These are phyloP conservation scores for Melocanna baccifera DNA, from an alignment of 176 grass and related monocot species.

Conservation along the genomic window DNA sequence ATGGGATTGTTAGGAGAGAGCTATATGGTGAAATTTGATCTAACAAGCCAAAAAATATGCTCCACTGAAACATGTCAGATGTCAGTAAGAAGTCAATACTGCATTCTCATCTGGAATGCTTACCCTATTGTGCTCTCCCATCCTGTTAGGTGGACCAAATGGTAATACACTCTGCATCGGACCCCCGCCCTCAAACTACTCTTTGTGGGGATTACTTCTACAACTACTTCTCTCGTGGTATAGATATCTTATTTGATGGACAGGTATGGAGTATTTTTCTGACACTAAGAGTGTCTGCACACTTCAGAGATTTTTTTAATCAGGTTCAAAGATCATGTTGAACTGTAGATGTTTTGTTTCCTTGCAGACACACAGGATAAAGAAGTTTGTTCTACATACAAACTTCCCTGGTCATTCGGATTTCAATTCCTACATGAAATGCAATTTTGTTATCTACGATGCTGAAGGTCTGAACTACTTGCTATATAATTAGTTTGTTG, in stretches of 20 bases:
- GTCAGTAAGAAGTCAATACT: neutral
- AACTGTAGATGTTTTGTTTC: conserved; percentile 5
- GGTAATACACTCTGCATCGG: conserved; percentile 96
- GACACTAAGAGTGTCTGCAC: neutral
- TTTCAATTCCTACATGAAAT: conserved; percentile 96
- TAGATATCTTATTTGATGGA: conserved; percentile 98
- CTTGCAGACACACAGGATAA: conserved; percentile 86
- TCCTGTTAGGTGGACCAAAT: conserved; percentile 85
- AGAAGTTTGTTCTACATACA: conserved; percentile 98
- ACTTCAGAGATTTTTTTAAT: conserved; percentile 10
- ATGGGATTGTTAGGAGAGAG: neutral
- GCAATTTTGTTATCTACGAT: conserved; percentile 93
- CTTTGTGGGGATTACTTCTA: conserved; percentile 90
- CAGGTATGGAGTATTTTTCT: conserved; percentile 54
- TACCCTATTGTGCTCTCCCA: neutral
- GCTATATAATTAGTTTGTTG: neutral
- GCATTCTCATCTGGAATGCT: too few species aligned
- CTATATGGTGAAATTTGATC: neutral
- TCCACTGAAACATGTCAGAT: neutral
- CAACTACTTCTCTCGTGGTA: conserved; percentile 89
- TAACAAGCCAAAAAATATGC: neutral
- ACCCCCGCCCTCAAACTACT: conserved; percentile 71
- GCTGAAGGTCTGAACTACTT: conserved; percentile 55
- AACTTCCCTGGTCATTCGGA: conserved; percentile 93
- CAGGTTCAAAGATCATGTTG: neutral